Conservation (phyloP, 306 rosid species). For the Prunus salicina region DNA sequence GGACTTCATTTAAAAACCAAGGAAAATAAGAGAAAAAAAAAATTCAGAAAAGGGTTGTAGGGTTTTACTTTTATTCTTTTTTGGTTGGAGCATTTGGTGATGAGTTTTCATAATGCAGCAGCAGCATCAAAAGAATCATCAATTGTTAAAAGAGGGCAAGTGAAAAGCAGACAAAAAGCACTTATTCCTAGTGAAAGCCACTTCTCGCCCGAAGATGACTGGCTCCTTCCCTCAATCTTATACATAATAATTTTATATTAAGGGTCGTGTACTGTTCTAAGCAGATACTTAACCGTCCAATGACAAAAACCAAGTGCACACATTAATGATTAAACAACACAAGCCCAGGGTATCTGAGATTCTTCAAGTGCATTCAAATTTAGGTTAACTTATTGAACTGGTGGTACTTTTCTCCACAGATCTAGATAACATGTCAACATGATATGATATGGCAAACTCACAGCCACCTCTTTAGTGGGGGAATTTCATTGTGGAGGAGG, state of each 20-base stretch:
- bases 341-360: neutral
- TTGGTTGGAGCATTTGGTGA: neutral
- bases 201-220: constrained; percentile 7
- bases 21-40: too few species aligned
- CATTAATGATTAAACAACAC: constrained; percentile 8
- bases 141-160: neutral
- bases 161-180: constrained; percentile 25
- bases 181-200: constrained; percentile 24
- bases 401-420: neutral
- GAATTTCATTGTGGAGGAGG: neutral
- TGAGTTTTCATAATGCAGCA: neutral
- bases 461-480: neutral
- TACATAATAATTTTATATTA: neutral
- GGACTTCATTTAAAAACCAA: neutral
- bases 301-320: neutral
- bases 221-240: constrained; percentile 8
- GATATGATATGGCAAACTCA: neutral
- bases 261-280: neutral
- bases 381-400: neutral
- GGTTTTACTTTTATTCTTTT: too few species aligned
- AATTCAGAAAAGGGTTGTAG: too few species aligned
- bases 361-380: neutral
- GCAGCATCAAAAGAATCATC: constrained; percentile 10
- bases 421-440: neutral
- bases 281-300: constrained; percentile 17